Evolutionary conservation across 257 asterid species (phyloP), one percentile per base, ranked within the genome.

Genomic region (Fraxinus excelsior): DNA sequence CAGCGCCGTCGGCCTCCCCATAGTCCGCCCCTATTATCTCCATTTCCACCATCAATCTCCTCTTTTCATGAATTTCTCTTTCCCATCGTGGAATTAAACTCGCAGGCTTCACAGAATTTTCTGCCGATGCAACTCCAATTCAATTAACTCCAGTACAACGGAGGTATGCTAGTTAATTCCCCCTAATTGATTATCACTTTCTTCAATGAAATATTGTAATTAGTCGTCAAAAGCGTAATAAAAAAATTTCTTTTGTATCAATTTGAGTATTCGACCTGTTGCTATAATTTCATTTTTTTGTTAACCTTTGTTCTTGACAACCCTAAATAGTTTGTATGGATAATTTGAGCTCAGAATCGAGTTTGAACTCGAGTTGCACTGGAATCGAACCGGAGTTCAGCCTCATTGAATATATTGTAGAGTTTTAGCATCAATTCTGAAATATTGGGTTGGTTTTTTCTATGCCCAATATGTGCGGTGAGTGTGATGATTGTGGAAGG

Each of bases 41-140:
- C 82, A 68, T 34, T 71, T 78, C 35, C 73, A 18, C 32, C 84
- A 72, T 67, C 84, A 79, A 21, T 53, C 74, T 69, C 81, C 79
- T 28, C 72, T 73, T 37, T 26, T 74, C 19, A 73, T 76, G 7
- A 86, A 80, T 72, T 85, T 84, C 81, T 73, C 84, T 31, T 9
- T 76, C 78, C 82, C 70, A 70, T 78, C 46, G 70, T 85, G 53
- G 74, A 78, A 75, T 62, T 82, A 68, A 64, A 40, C 67, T 64
- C 78, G 25, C 73, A 81, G 78, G 32, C 68, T 7, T 75, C 91
- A 46, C 82, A 75, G 79, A 71, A 23, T 93, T 16, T 73, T 38
- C 74, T 89, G 96, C 85, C 81, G 69, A 69, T 82, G 72, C 75
- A 81, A 80, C 35, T 78, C 89, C 46, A 71, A 83, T 82, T 75